Conservation (phyloP, 306 rosid genomes). For the Astragalus glycyphyllos region DNA sequence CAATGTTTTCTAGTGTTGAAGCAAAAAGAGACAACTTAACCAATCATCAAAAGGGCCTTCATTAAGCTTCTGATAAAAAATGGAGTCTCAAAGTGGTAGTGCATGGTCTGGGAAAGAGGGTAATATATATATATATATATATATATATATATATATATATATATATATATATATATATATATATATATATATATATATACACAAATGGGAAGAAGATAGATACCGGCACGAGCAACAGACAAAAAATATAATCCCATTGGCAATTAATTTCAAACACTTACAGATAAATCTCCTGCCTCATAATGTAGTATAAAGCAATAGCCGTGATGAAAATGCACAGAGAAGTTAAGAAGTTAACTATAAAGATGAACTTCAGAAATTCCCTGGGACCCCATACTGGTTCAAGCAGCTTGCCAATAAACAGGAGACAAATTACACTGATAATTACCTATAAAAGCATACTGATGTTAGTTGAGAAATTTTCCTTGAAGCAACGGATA, state of each 20-base stretch:
- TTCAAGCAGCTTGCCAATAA: conserved; percentile 90
- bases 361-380: conserved; percentile 88
- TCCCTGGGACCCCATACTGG: conserved; percentile 96
- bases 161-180: no score
- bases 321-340: conserved; percentile 84
- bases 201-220: conserved; percentile 26
- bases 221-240: conserved; percentile 7
- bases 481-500: conserved; percentile 3
- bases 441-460: conserved; percentile 62
- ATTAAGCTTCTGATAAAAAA: conserved; percentile 25
- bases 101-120: conserved; percentile 6
- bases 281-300: conserved; percentile 78
- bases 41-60: conserved; percentile 8
- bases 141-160: no score
- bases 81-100: conserved; percentile 1
- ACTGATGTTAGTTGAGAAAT: not conserved
- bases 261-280: conserved; percentile 53
- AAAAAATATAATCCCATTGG: conserved; percentile 36
- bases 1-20: conserved; percentile 31
- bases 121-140: not conserved
- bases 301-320: conserved; percentile 79
- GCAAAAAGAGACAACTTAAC: conserved; percentile 8
- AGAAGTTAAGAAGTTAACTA: conserved; percentile 79
- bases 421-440: conserved; percentile 74
- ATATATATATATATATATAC: no score